phyloP scores from a whole-genome alignment of 352 stramenopile species.

The Globisporangium echinulatum region DNA sequence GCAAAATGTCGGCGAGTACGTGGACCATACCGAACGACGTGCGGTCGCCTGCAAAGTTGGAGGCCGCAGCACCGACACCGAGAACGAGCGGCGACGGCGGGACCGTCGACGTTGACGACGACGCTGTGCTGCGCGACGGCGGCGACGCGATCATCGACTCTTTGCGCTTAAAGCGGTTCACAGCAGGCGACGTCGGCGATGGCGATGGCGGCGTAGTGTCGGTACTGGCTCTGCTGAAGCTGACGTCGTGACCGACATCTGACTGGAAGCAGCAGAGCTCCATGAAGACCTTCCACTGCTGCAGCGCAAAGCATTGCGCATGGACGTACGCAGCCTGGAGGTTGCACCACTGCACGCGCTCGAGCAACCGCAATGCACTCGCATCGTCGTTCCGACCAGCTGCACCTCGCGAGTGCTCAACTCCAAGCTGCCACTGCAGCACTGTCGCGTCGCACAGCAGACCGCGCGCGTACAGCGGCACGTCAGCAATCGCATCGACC shows the following conservation, averaged over 20 bases:
- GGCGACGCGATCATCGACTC: conserved; percentile 70
- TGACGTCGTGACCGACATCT: conserved; percentile 1
- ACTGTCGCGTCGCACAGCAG: conserved; percentile 14
- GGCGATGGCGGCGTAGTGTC: background rate
- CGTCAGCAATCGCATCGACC: conserved; percentile 12
- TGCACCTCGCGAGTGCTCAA: too few species aligned
- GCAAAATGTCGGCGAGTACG: conserved; percentile 47
- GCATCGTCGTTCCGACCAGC: background rate
- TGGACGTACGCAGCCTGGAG: conserved; percentile 44
- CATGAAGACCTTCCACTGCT: conserved; percentile 70
- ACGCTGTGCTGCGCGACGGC: conserved; percentile 16
- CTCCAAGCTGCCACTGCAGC: conserved; percentile 20
- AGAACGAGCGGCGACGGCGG: conserved; percentile 13
- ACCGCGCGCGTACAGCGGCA: conserved; percentile 17
- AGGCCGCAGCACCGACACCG: conserved; percentile 16
- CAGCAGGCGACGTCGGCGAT: conserved; percentile 3
- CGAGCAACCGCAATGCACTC: conserved; percentile 12
- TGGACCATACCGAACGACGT: conserved; percentile 69
- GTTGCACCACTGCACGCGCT: conserved; percentile 45
- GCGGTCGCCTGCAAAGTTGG: conserved; percentile 53
- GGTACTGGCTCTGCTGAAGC: background rate
- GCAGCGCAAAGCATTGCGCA: conserved; percentile 43
- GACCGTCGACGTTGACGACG: conserved; percentile 9
- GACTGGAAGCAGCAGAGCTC: conserved; percentile 51
- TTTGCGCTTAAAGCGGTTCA: conserved; percentile 39